phyloP scores from a whole-genome alignment of 306 rosid genomes.

The Citrullus mucosospermus region DNA sequence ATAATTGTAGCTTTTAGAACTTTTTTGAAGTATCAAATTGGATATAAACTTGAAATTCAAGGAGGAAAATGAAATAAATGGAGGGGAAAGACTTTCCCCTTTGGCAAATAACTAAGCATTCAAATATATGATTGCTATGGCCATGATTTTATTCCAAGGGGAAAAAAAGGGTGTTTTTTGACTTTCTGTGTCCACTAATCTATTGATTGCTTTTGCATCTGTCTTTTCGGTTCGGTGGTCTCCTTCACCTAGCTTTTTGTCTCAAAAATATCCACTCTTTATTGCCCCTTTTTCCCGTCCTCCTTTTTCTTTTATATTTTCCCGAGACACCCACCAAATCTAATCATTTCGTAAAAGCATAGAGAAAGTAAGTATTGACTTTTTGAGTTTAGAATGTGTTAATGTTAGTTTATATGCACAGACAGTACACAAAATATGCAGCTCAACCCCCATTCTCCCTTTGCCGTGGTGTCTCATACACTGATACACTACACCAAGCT shows the following conservation, averaged over 20 bases:
- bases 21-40: background rate
- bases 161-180: background rate
- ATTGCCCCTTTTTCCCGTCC: background rate
- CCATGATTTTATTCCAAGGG: background rate
- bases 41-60: constrained; percentile 1
- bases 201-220: constrained; percentile 5
- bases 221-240: constrained; percentile 14
- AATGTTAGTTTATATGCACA: background rate
- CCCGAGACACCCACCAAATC: constrained; percentile 15
- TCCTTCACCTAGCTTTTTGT: constrained; percentile 5
- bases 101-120: constrained; percentile 9
- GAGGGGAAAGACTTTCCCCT: background rate
- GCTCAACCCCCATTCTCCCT: background rate
- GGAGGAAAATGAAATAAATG: background rate
- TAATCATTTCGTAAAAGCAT: constrained; percentile 9
- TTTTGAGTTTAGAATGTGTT: background rate
- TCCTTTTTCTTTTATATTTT: constrained; percentile 2
- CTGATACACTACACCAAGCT: background rate
- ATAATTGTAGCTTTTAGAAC: background rate
- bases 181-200: constrained; percentile 5
- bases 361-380: background rate
- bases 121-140: background rate
- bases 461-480: background rate
- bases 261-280: constrained; percentile 1
- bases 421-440: background rate